Evolutionary conservation across 148 eudicot genomes (phyloP), one percentile per base, ranked within the genome.

Genomic region (Pharnaceum exiguum): DNA sequence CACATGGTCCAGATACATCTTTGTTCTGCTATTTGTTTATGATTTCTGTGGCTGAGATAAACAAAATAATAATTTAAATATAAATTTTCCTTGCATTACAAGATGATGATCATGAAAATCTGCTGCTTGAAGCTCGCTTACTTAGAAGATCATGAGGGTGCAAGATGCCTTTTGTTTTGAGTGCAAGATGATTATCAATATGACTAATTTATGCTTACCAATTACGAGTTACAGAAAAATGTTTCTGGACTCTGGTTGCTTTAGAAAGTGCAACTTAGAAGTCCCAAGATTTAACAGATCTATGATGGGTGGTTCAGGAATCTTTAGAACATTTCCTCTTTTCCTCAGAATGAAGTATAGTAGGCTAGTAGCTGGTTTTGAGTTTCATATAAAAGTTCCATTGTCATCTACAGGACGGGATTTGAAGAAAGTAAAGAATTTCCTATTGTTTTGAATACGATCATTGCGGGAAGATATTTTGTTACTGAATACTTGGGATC

Each of bases 341-440:
- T n/a, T n/a, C n/a, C n/a, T n/a, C n/a, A n/a, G n/a, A n/a, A n/a
- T n/a, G n/a, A n/a, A n/a, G n/a, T n/a, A n/a, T n/a, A n/a, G n/a
- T n/a, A n/a, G n/a, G n/a, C n/a, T n/a, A n/a, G n/a, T n/a, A n/a
- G n/a, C n/a, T n/a, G n/a, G n/a, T n/a, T n/a, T n/a, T n/a, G n/a
- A n/a, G n/a, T n/a, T 71, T 48, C 55, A 73, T 54, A 56, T 21
- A 29, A 63, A 42, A 63, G 32, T 61, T 62, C 28, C n/a, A n/a
- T n/a, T 76, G 50, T 58, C 47, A 59, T 60, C 50, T 32, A 38
- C 83, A 93, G 99, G 79, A 93, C 99, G 21, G 99, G 99, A 35
- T 93, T 93, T 63, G 99, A 93, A 74, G 96, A 86, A 77, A 85
- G 68, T 65, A 93, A 82, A 70, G 96, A 93, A 40, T 67, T 89